phyloP scores from a whole-genome alignment of 2,329 filamentous ascomycete species.

The Fusarium udum region DNA sequence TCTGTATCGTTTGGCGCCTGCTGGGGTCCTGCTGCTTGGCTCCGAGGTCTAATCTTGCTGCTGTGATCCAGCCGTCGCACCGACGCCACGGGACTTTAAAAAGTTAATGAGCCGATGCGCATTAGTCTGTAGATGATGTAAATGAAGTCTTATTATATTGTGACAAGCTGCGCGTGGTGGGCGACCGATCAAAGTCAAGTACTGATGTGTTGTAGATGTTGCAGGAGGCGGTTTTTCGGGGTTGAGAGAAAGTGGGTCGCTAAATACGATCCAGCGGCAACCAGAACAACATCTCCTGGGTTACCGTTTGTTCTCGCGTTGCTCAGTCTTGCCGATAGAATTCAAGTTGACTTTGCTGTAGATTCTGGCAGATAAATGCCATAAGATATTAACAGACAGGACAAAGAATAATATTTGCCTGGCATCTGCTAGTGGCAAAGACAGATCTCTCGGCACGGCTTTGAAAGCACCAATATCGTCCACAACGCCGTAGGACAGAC shows the following conservation, averaged over 20 bases:
- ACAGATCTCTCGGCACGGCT: too few species aligned
- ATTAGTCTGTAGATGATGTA: background rate
- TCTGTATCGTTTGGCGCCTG: background rate
- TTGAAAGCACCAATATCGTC: too few species aligned
- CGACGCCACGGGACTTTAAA: background rate
- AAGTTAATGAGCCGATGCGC: accelerated
- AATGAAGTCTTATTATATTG: background rate
- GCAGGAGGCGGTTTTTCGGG: background rate
- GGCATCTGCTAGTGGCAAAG: too few species aligned
- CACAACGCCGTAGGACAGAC: too few species aligned
- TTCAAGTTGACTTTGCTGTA: background rate
- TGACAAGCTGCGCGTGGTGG: background rate
- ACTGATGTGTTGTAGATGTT: background rate
- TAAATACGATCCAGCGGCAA: background rate
- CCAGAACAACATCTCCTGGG: background rate
- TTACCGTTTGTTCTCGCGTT: background rate
- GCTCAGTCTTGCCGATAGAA: background rate
- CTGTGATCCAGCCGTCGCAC: accelerated
- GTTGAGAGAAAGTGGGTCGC: background rate
- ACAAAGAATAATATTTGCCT: accelerated
- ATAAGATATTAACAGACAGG: background rate
- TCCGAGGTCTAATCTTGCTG: background rate
- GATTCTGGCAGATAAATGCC: background rate
- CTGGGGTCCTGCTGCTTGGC: background rate
- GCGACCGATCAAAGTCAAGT: background rate